These are phyloP conservation scores for Oryza punctata DNA, from an alignment of 176 grass and related monocot species.

Conservation along the genomic window DNA sequence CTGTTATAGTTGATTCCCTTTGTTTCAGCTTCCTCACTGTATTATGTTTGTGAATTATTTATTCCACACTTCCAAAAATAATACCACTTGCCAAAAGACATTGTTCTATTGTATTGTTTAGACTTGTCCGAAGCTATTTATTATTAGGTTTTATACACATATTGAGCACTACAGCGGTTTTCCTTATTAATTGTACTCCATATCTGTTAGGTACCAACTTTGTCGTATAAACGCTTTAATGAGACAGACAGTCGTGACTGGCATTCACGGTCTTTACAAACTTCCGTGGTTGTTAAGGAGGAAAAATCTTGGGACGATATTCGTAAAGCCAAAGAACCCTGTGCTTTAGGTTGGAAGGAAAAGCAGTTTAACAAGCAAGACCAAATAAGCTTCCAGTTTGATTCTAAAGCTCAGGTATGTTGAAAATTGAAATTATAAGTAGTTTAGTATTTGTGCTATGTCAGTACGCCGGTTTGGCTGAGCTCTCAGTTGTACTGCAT, in stretches of 20 bases:
- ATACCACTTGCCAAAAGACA: too few relatives aligned
- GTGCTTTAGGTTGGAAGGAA: slow-evolving; percentile 30
- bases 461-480: background rate
- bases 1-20: too few relatives aligned
- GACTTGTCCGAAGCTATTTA: too few relatives aligned
- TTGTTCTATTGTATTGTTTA: too few relatives aligned
- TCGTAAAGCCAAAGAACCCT: slow-evolving; percentile 25
- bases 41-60: too few relatives aligned
- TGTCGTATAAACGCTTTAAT: slow-evolving; percentile 42
- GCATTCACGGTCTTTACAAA: slow-evolving; percentile 42
- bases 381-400: slow-evolving; percentile 27
- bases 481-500: too few relatives aligned
- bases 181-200: too few relatives aligned
- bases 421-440: background rate
- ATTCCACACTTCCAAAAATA: too few relatives aligned
- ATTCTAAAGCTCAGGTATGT: slow-evolving; percentile 28
- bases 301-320: slow-evolving; percentile 51
- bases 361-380: slow-evolving; percentile 43
- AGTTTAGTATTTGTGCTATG: background rate
- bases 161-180: background rate
- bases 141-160: too few relatives aligned
- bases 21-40: too few relatives aligned
- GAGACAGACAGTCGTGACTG: slow-evolving; percentile 55
- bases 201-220: slow-evolving; percentile 38
- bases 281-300: background rate